Base-by-base conservation (phyloP, 805 yeast genomes). In the Yarrowia divulgata region DNA sequence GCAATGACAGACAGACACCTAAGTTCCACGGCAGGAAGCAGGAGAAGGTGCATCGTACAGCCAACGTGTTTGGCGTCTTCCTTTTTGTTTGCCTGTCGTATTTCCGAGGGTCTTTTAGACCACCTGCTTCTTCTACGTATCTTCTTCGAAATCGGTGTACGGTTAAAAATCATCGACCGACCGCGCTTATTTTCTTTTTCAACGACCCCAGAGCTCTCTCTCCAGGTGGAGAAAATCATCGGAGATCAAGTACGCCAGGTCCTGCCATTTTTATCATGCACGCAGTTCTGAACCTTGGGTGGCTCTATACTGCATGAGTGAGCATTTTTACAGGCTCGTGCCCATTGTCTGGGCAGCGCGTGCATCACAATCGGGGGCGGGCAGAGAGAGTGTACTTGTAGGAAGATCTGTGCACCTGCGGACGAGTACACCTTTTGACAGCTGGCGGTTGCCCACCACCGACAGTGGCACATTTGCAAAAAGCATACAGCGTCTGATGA, bases 221-320 rank as follows among this genome's bases (percentile, higher is more conserved):
- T 14, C 13, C 14, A 14, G 43, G 58, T 35, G 43, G 43, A 50
- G 57, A 40, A 34, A 34, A 34, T 16, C 55, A 37, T 52, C 58
- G 58, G 58, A 52, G 58, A 52, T 52, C 42, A 54, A 2, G 13
- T 18, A 35, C 60, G 60, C 43, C 60, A 54, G 32, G 18, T 39
- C 62, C 63, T 57, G 63, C 48, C 63, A 42, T 40, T 40, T 40
- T 16, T 29, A 29, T 57, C 63, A 8, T 40, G 23, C 48, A 40
- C 63, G 40, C 29, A 57, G 29, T 57, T 57, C 45, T 13, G n/a
- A 57, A 57, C 16, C 32, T 39, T 35, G 39, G 6, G 1, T 13
- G 23, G 13, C n/a, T 52, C 37, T 29, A 55, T 23, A 4, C 39
- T 57, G 63, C 63, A 57, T 40, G 48, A 6, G 39, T 18, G 37